Conservation (phyloP, 73 alveolate genomes). For the Paramecium caudatum region DNA sequence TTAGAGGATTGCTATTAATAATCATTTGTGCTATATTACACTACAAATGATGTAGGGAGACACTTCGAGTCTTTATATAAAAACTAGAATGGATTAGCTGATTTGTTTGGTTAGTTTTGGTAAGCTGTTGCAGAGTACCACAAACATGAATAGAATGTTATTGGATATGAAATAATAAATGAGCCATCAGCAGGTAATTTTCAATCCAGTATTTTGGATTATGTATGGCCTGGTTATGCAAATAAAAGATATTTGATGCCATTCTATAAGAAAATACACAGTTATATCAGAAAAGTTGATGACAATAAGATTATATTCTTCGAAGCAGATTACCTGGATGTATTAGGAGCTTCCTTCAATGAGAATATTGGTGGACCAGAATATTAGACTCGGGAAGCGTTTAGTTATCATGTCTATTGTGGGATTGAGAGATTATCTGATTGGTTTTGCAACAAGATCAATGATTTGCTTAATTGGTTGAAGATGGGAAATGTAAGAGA, state of each 20-base stretch:
- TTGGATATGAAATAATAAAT: conserved; percentile 93
- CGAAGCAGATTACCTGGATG: conserved; percentile 82
- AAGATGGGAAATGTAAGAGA: conserved; percentile 79
- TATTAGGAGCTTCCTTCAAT: conserved; percentile 71
- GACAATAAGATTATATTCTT: conserved; percentile 83
- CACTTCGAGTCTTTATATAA: conserved; percentile 84
- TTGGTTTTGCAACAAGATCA: conserved; percentile 72
- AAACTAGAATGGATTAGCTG: conserved; percentile 87
- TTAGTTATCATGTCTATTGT: conserved; percentile 72
- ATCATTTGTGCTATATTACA: conserved; percentile 79
- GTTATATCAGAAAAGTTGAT: conserved; percentile 81
- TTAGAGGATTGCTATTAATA: conserved; percentile 86
- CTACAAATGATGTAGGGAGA: conserved; percentile 82
- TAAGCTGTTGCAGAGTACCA: conserved; percentile 82
- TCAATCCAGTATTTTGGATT: conserved; percentile 78
- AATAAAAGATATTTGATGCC: conserved; percentile 81
- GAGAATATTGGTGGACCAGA: conserved; percentile 69
- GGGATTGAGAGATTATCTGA: conserved; percentile 48
- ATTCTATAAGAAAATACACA: conserved; percentile 81
- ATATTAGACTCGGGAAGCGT: conserved; percentile 52
- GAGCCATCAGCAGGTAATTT: conserved; percentile 92
- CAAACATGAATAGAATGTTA: conserved; percentile 80
- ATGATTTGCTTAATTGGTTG: conserved; percentile 66
- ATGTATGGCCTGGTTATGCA: conserved; percentile 81
- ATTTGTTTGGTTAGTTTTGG: conserved; percentile 89